Evolutionary conservation across 345 rosid genomes (phyloP), one percentile per base, ranked within the genome.

Genomic region (Populus pruinosa): DNA sequence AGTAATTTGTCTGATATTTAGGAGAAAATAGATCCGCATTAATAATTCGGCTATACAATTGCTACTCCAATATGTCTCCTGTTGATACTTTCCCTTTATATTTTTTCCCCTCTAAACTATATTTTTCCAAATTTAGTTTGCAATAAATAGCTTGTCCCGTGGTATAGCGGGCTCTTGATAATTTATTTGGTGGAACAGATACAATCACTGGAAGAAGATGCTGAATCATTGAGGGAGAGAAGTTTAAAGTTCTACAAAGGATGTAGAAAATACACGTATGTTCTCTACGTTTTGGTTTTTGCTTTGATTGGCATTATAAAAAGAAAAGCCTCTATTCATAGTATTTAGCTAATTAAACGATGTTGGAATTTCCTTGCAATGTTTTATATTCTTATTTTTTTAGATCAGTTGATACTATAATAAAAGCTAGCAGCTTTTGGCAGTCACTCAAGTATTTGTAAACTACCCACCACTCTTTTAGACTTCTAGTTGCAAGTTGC

Each of bases 191-290:
- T 80, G 81, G 72, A 86, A 82, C 91, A 96, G 99, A 87, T 96
- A 74, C 99, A 94, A 81, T 83, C 89, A 82, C 55, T 88, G 91
- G 99, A 96, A 88, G 98, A 96, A 85, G 90, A 85, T 86, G 94
- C 96, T 2, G 98, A 96, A 73, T 74, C 80, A 71, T 85, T 94
- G 79, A 80, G 96, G 81, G 99, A 92, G 83, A 90, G 99, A 87
- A 89, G 98, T 88, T 85, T 96, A 77, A 96, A 88, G 79, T 96
- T 96, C 83, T 87, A 91, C 81, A 96, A 96, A 89, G 99, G 99
- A 75, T 92, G 98, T 77, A 87, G 98, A 61, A 96, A 96, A 82
- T 96, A 96, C 87, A 96, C 98, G 98, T 96, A 90, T 74, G 97
- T 71, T 63, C 49, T 67, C 73, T 73, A 17, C 17, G 27, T 10